phyloP scores from a whole-genome alignment of 2,329 filamentous ascomycete genomes.

The Calycina herbarum region DNA sequence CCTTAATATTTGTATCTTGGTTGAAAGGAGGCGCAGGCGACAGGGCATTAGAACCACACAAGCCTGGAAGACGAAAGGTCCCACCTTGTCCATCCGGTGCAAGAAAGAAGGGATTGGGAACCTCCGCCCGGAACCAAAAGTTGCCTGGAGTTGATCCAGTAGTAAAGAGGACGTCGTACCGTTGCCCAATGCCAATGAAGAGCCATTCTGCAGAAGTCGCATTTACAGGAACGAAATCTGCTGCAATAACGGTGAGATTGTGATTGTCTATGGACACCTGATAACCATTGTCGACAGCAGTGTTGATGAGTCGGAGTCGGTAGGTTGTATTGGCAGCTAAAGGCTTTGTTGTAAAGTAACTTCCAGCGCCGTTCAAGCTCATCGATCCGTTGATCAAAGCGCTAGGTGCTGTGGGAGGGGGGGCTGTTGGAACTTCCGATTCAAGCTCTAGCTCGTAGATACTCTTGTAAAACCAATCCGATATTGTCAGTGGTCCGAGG shows the following conservation, averaged over 20 bases:
- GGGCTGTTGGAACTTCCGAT: no score
- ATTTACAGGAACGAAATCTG: slow-evolving; percentile 57
- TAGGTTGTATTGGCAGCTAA: slow-evolving; percentile 41
- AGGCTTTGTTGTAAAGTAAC: slow-evolving; percentile 24
- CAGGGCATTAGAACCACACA: slow-evolving; percentile 5
- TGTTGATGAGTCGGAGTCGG: slow-evolving; percentile 48
- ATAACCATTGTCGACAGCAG: slow-evolving; percentile 43
- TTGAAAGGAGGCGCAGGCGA: no score
- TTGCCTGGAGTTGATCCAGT: slow-evolving; percentile 44
- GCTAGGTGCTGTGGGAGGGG: no score
- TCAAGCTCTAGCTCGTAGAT: background rate
- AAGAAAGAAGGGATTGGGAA: slow-evolving; percentile 4
- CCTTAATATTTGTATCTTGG: background rate
- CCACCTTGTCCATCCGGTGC: background rate
- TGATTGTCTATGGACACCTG: slow-evolving; percentile 54
- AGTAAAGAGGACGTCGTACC: slow-evolving; percentile 44
- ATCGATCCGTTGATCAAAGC: slow-evolving; percentile 27
- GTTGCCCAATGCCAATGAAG: slow-evolving; percentile 58
- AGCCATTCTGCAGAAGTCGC: slow-evolving; percentile 61
- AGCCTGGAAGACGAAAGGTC: background rate
- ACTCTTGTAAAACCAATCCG: slow-evolving; percentile 18
- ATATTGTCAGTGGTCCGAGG: slow-evolving; percentile 46
- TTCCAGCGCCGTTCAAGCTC: slow-evolving; percentile 13
- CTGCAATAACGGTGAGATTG: slow-evolving; percentile 59
- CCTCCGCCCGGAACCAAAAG: slow-evolving; percentile 50